Evolutionary conservation across 257 asterid genomes (phyloP).

Genomic region (Avicennia marina): DNA sequence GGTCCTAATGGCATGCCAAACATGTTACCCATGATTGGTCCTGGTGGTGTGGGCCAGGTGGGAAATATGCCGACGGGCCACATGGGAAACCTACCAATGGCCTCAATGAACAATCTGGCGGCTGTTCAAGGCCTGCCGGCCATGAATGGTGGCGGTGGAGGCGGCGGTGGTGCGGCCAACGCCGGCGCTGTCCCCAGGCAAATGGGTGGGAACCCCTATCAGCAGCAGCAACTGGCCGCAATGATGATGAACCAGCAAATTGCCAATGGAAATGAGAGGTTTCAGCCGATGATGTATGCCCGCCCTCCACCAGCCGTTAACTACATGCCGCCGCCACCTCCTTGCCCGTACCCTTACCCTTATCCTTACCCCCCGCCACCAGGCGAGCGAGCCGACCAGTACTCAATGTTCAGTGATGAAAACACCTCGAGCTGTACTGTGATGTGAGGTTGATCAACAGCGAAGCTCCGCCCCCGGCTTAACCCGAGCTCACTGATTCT

Average conservation of each 20-base stretch:
- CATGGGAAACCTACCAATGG: conserved; percentile 44
- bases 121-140: too few species aligned
- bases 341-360: conserved; percentile 6
- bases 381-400: conserved; percentile 28
- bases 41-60: conserved; percentile 15
- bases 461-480: too few species aligned
- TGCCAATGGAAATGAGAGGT: conserved; percentile 83
- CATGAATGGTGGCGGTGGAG: too few species aligned
- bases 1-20: conserved; percentile 60
- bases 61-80: conserved; percentile 29
- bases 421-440: conserved; percentile 43
- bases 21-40: conserved; percentile 46
- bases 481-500: too few species aligned
- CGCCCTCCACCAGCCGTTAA: conserved; percentile 86
- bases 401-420: conserved; percentile 39
- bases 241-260: conserved; percentile 96
- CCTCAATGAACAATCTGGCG: conserved; percentile 36
- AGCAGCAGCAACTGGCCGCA: conserved; percentile 58
- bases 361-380: conserved; percentile 41
- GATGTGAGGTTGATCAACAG: conserved; percentile 34
- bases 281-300: conserved; percentile 96
- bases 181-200: too few species aligned
- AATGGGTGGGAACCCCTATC: conserved; percentile 47
- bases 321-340: conserved; percentile 41
- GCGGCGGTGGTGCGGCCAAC: too few species aligned